Conservation (phyloP, 441 rosid genomes). For the Populus hybrid region DNA sequence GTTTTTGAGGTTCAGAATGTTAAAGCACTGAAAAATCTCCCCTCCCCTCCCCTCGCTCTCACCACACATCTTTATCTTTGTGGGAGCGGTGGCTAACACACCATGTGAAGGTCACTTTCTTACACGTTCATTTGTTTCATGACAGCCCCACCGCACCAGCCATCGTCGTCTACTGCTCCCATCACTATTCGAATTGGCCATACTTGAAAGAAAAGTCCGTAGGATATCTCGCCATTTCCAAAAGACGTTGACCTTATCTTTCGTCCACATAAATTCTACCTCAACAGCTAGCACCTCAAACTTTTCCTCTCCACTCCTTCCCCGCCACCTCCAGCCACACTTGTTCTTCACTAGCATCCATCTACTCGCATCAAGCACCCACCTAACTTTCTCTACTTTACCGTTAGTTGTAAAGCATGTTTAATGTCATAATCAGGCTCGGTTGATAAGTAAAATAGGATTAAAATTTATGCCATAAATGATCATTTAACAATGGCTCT, state of each 20-base stretch:
- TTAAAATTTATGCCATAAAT: background rate
- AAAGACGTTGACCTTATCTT: slow-evolving; percentile 9
- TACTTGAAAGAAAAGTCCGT: background rate
- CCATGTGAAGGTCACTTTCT: slow-evolving; percentile 50
- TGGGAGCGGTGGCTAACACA: slow-evolving; percentile 34
- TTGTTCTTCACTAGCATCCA: slow-evolving; percentile 15
- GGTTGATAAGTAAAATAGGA: background rate
- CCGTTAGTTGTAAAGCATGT: background rate
- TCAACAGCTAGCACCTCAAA: slow-evolving; percentile 29
- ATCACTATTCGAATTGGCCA: slow-evolving; percentile 9
- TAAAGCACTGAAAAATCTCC: background rate
- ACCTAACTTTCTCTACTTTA: slow-evolving; percentile 4
- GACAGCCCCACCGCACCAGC: slow-evolving; percentile 32
- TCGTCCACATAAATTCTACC: slow-evolving; percentile 19
- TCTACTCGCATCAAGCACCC: slow-evolving; percentile 9
- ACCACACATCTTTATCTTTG: background rate
- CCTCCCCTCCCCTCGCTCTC: background rate
- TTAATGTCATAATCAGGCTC: background rate
- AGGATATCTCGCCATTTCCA: slow-evolving; percentile 13
- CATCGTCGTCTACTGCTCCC: slow-evolving; percentile 15
- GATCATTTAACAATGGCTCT: background rate
- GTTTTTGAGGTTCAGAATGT: background rate
- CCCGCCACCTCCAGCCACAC: background rate
- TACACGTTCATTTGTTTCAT: slow-evolving; percentile 13
- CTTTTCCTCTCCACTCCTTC: slow-evolving; percentile 12